Base-by-base conservation (phyloP, 148 eudicot species). In the Oxyria digyna region DNA sequence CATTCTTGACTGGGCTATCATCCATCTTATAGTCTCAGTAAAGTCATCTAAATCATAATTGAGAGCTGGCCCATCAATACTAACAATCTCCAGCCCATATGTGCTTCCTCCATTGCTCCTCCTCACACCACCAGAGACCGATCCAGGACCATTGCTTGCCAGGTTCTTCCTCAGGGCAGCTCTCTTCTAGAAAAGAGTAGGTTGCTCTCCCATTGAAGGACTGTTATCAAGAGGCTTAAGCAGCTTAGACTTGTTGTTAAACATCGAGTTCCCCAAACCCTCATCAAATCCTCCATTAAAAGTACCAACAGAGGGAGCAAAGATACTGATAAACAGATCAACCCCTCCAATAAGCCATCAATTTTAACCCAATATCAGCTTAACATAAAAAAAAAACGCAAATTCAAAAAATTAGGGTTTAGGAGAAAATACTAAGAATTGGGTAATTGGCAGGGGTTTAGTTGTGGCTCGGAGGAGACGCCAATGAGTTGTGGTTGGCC, bases 21-120 rank as follows among this genome's bases (percentile, higher is more conserved):
- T 62, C 72, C 71, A 73, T 42, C 55, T 23, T 71, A 20, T 24
- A 2, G 43, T 72, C 71, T 81, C 78, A 57, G 63, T 33, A 20
- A 42, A 49, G n/a, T 80, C 85, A 70, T 86, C 87, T 3, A 84
- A 81, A 75, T 83, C 84, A 67, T 79, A 79, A 73, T 78, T 78
- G 35, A 75, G 67, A 62, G 67, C 76, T n/a, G 74, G 72, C 32
- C 74, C 69, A 65, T 76, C 84, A 64, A 74, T 62, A 29, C 81
- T 78, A 48, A 49, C 74, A 23, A 71, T 81, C 23, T 78, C 85
- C 10, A 67, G 55, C 12, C 77, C 84, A 73, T 69, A 77, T 8
- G 27, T 41, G 46, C 42, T 37, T 14, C 59, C 74, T 6, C 59
- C 74, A 14, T 24, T 69, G 21, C 42, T 62, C 31, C 41, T 71